A percentile compares a stretch with the other conserved stretches of the same genome.
phyloP scores from a whole-genome alignment of 192 early-diverging fungal genomes.

The Coemansia sp. region DNA sequence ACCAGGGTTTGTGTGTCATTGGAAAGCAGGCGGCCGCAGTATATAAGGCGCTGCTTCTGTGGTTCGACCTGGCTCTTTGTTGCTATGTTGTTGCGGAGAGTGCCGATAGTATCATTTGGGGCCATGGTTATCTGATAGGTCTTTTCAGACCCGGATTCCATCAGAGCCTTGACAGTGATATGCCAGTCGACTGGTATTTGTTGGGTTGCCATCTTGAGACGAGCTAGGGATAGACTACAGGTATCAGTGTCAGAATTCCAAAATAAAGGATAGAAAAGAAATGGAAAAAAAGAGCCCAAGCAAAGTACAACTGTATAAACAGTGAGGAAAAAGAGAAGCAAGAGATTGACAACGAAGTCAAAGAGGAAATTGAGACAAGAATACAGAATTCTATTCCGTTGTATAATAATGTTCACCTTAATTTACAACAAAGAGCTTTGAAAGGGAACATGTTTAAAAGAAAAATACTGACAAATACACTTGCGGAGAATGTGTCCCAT shows the following conservation, averaged over 20 bases:
- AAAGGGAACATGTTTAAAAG: too few species aligned
- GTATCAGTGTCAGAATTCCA: neutral
- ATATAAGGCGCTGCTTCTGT: conserved; percentile 48
- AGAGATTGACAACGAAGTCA: neutral
- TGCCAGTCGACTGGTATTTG: conserved; percentile 27
- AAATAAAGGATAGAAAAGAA: conserved; percentile 1
- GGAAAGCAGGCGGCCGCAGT: conserved; percentile 38
- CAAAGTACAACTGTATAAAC: neutral
- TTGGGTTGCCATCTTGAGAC: conserved; percentile 7
- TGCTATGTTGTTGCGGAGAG: conserved; percentile 33
- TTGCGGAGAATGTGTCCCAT: too few species aligned
- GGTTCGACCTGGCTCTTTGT: conserved; percentile 39
- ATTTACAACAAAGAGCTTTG: too few species aligned
- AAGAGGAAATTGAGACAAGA: neutral
- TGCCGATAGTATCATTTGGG: conserved; percentile 36
- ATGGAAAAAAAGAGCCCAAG: conserved; percentile 1
- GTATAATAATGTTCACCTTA: neutral
- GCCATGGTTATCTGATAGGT: conserved; percentile 22
- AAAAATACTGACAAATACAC: too few species aligned
- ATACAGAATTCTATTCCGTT: neutral
- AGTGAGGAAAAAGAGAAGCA: conserved; percentile 3
- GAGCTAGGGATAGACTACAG: neutral
- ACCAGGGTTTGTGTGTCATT: conserved; percentile 33
- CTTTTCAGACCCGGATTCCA: conserved; percentile 38
- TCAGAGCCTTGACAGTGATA: conserved; percentile 43